phyloP scores from a whole-genome alignment of 2,329 filamentous ascomycete genomes.

The Penicillium sp. region DNA sequence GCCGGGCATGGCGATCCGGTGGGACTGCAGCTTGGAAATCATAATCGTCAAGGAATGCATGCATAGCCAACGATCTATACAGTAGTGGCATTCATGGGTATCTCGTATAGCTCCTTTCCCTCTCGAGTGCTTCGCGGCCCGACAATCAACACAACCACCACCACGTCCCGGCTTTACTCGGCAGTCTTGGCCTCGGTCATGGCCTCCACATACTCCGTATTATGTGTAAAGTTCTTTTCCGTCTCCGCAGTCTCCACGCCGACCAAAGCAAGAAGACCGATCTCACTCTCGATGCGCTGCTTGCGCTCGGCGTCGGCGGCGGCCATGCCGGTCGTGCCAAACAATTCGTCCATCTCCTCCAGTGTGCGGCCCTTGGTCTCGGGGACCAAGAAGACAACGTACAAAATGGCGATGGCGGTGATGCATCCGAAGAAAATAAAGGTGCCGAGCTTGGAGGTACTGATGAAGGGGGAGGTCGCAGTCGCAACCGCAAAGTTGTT shows the following conservation, averaged over 20 bases:
- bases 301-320: constrained; percentile 28
- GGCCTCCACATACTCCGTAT: constrained; percentile 7
- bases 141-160: too few species aligned
- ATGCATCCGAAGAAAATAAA: constrained; percentile 67
- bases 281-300: constrained; percentile 30
- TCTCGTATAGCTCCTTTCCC: too few species aligned
- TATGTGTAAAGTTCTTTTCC: constrained; percentile 8
- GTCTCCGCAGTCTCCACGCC: constrained; percentile 20
- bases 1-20: too few species aligned
- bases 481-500: constrained; percentile 64
- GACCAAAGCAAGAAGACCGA: constrained; percentile 29
- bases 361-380: constrained; percentile 40
- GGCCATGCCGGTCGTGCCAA: constrained; percentile 33
- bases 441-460: constrained; percentile 63
- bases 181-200: background rate
- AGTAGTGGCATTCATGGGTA: too few species aligned
- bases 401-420: constrained; percentile 28
- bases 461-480: constrained; percentile 66
- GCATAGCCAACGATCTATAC: too few species aligned
- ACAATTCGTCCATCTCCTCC: constrained; percentile 42
- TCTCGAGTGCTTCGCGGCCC: too few species aligned
- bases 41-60: too few species aligned
- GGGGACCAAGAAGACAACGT: constrained; percentile 31
- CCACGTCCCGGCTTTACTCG: too few species aligned
- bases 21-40: too few species aligned